Base-by-base conservation (phyloP, 208 protist species). In the Zelonia costaricensis region DNA sequence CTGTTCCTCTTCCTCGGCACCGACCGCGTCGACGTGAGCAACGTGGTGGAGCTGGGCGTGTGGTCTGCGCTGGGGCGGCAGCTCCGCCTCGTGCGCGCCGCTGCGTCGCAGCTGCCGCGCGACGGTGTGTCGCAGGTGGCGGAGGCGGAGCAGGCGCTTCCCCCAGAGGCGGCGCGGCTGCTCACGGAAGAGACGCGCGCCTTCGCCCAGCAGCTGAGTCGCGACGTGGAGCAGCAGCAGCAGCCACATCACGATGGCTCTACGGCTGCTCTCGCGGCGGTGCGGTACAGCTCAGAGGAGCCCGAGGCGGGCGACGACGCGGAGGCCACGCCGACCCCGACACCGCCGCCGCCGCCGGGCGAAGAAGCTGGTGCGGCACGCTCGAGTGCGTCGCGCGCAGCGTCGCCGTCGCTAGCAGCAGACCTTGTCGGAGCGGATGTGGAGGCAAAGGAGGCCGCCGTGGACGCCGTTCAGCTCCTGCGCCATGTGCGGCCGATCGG, bases 1-100 rank as follows among this genome's bases (percentile, higher is more conserved):
- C 76, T 93, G 1, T 90, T 91, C 49, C 25, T 83, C 6, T 91
- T 84, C 59, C 74, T 93, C 10, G 87, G 87, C 33, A 91, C 83
- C 5, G 87, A 93, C 39, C 79, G 83, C 2, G 68, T 93, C 13
- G 77, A 81, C 5, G 62, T 91, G 16, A 36, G 66, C 16, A 80
- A 75, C 36, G 69, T 93, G 16, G 80, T 93, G 25, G 84, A 93
- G 62, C 7, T 91, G 9, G 54, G 33, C 0, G 67, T 74, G 1
- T 89, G 82, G 69, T 56, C 68, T 12, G 52, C 64, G 9, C 69
- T 83, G 35, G 44, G 81, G 28, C 63, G 45, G 40, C 73, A 79
- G 49, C 39, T 54, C 27, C 54, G 55, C 52, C 12, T 35, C 42
- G 20, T 18, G 62, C 31, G 47, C 60, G 0, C 15, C 30, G 8